Conservation (phyloP, 495 filamentous ascomycete genomes). For the Daldinia caldariorum region DNA sequence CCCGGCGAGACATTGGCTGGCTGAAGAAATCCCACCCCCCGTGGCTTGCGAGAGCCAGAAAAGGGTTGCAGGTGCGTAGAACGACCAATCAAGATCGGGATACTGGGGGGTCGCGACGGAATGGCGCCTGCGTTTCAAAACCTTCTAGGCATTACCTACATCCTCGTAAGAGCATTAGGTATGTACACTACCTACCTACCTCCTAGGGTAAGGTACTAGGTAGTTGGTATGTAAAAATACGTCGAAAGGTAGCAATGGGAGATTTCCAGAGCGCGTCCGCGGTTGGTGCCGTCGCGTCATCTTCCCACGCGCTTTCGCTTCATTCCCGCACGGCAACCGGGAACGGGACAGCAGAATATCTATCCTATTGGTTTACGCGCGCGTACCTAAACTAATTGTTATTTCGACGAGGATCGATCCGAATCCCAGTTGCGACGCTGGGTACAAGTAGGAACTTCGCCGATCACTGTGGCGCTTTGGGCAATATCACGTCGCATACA, state of each 20-base stretch:
- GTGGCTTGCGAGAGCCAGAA: conserved; percentile 18
- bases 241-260: too few species aligned
- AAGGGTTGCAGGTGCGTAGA: conserved; percentile 27
- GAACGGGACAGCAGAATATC: conserved; percentile 26
- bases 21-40: conserved; percentile 36
- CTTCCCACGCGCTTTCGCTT: conserved; percentile 24
- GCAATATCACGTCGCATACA: background rate
- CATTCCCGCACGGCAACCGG: conserved; percentile 20
- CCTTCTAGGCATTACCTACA: background rate
- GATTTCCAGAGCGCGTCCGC: conserved; percentile 30
- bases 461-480: conserved; percentile 32
- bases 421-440: conserved; percentile 17
- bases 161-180: too few species aligned
- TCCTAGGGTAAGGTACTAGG: too few species aligned
- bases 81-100: conserved; percentile 20
- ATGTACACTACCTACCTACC: too few species aligned
- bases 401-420: conserved; percentile 35
- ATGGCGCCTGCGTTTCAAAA: conserved; percentile 38
- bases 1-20: conserved; percentile 24
- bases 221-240: too few species aligned
- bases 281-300: conserved; percentile 12
- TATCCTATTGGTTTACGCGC: conserved; percentile 35
- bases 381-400: background rate
- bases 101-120: conserved; percentile 11
- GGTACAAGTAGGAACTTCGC: conserved; percentile 1